Conservation (phyloP, 148 eudicot species). For the Talinum fruticosum region DNA sequence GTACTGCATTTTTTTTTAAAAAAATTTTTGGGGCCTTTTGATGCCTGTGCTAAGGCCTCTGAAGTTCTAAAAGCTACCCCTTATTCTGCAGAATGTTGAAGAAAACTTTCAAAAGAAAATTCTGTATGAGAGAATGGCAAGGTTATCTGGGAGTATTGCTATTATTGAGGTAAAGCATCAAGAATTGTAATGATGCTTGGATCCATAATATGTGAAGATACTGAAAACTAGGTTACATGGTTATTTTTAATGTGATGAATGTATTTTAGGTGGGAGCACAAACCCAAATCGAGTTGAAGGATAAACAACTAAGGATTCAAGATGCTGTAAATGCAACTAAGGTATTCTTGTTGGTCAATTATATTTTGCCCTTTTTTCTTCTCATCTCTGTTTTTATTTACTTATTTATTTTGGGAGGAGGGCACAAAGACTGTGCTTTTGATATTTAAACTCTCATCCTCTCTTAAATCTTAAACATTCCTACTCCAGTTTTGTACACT, state of each 20-base stretch:
- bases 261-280: constrained; percentile 79
- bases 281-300: constrained; percentile 73
- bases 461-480: no score
- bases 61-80: not conserved
- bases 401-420: not conserved
- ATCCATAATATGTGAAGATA: not conserved
- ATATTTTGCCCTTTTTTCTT: not conserved
- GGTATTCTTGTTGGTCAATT: constrained; percentile 34
- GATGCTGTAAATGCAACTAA: constrained; percentile 90
- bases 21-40: not conserved
- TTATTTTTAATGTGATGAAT: not conserved
- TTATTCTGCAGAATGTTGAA: constrained; percentile 54
- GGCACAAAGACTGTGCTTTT: not conserved
- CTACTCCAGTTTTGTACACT: no score
- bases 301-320: constrained; percentile 76
- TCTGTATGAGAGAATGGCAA: constrained; percentile 73
- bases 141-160: constrained; percentile 80
- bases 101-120: constrained; percentile 72
- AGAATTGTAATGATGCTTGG: not conserved
- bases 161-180: constrained; percentile 56
- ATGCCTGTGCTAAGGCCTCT: constrained; percentile 2
- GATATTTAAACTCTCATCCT: not conserved
- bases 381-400: not conserved
- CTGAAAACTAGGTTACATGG: not conserved
- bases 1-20: constrained; percentile 26